Evolutionary conservation across 139 green algal genomes (phyloP).

Genomic region (Eudorina sp.): DNA sequence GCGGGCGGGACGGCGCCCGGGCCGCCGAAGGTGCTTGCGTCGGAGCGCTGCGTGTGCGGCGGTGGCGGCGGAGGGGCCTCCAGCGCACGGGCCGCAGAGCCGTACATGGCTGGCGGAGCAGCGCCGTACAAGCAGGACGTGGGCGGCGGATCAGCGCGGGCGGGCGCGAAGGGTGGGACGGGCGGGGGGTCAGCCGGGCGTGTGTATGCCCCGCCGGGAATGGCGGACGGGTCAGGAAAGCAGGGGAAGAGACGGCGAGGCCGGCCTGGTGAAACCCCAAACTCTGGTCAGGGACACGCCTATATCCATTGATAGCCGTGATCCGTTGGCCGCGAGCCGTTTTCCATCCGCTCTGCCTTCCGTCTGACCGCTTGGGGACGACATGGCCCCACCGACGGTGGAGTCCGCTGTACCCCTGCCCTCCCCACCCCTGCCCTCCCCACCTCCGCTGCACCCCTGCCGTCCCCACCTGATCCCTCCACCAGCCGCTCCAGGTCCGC

Average conservation of each 20-base stretch:
- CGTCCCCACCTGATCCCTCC: not conserved
- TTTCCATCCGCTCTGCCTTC: not conserved
- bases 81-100: not conserved
- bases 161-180: too few relatives aligned
- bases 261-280: too few relatives aligned
- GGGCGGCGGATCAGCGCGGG: too few relatives aligned
- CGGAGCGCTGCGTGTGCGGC: not conserved
- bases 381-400: too few relatives aligned
- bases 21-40: not conserved
- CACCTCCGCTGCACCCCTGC: not conserved
- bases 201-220: too few relatives aligned
- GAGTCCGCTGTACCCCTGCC: not conserved
- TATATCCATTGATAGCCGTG: too few relatives aligned
- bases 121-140: not conserved
- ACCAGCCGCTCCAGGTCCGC: constrained; percentile 48
- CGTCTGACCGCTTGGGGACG: not conserved
- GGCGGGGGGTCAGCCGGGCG: too few relatives aligned
- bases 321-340: too few relatives aligned
- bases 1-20: not conserved
- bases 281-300: too few relatives aligned
- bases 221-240: too few relatives aligned
- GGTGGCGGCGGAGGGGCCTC: not conserved
- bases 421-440: not conserved
- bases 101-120: not conserved
- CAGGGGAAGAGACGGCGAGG: too few relatives aligned